Evolutionary conservation across 495 filamentous ascomycete species (phyloP).

Genomic region (Aspergillus heteromorphus): DNA sequence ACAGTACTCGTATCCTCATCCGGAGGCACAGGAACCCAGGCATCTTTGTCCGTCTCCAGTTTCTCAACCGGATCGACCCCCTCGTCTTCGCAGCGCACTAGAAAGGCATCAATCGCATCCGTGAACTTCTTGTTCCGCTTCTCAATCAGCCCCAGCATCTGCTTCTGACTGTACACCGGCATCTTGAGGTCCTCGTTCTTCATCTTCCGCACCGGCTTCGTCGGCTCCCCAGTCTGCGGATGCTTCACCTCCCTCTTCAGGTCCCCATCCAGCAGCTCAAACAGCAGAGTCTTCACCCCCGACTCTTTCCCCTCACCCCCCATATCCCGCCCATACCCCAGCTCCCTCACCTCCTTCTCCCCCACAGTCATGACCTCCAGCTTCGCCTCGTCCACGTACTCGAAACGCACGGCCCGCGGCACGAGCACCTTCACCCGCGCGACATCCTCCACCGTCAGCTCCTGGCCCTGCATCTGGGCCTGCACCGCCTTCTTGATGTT

Average conservation of each 20-base stretch:
- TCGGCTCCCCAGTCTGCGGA: conserved; percentile 65
- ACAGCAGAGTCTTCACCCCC: conserved; percentile 66
- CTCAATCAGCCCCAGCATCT: conserved; percentile 85
- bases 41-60: conserved; percentile 45
- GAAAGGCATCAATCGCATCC: conserved; percentile 68
- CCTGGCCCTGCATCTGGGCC: conserved; percentile 59
- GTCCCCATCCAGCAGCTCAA: conserved; percentile 91
- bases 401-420: conserved; percentile 71
- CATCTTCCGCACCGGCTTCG: conserved; percentile 56
- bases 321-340: conserved; percentile 16
- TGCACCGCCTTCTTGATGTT: conserved; percentile 83
- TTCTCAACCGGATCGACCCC: conserved; percentile 61
- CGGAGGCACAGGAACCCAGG: conserved; percentile 43
- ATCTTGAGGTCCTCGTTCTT: conserved; percentile 81
- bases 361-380: conserved; percentile 74
- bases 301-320: conserved; percentile 27
- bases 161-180: conserved; percentile 89
- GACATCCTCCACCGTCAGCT: conserved; percentile 69
- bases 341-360: conserved; percentile 30
- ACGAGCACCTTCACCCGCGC: conserved; percentile 74
- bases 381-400: conserved; percentile 77
- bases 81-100: conserved; percentile 65
- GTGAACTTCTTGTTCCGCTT: conserved; percentile 84
- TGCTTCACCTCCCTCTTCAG: conserved; percentile 72
- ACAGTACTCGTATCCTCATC: conserved; percentile 48